Percentiles rank a stretch among this genome's conserved stretches.
These are phyloP conservation scores for Ogataea ramenticola DNA, from an alignment of 805 yeast species.

Conservation along the genomic window DNA sequence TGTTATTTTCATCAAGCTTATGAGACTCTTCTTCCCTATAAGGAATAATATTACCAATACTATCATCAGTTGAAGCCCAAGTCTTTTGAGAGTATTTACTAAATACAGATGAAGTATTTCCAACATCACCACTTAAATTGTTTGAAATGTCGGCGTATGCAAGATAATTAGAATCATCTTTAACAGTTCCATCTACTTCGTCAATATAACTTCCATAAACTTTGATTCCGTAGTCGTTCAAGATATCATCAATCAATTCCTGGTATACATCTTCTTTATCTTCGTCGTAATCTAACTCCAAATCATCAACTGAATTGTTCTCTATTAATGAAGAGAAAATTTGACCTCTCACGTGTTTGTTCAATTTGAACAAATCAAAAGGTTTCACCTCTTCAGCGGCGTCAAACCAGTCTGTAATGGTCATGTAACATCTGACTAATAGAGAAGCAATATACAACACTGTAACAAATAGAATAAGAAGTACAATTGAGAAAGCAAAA, in stretches of 20 bases:
- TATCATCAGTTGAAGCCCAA: too few species aligned
- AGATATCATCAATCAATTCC: conserved; percentile 6
- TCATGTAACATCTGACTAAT: not conserved
- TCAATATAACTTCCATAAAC: conserved; percentile 7
- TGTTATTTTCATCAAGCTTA: not conserved
- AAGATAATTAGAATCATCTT: conserved; percentile 5
- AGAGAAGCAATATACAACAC: not conserved
- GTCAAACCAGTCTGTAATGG: not conserved
- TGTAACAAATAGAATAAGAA: conserved; percentile 3
- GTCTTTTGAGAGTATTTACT: not conserved
- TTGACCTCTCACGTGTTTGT: too few species aligned
- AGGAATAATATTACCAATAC: too few species aligned
- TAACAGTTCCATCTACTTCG: conserved; percentile 13
- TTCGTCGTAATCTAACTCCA: too few species aligned
- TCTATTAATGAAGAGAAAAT: too few species aligned
- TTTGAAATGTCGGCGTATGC: not conserved
- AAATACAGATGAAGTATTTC: not conserved
- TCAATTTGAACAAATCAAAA: too few species aligned
- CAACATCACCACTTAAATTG: not conserved
- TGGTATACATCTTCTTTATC: conserved; percentile 6
- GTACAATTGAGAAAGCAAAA: conserved; percentile 9
- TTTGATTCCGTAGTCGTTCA: conserved; percentile 3
- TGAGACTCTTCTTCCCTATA: too few species aligned
- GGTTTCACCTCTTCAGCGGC: too few species aligned
- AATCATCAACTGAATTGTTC: too few species aligned